Conservation (phyloP, 1,284 basidiomycete species). For the Ceratobasidium sp. region DNA sequence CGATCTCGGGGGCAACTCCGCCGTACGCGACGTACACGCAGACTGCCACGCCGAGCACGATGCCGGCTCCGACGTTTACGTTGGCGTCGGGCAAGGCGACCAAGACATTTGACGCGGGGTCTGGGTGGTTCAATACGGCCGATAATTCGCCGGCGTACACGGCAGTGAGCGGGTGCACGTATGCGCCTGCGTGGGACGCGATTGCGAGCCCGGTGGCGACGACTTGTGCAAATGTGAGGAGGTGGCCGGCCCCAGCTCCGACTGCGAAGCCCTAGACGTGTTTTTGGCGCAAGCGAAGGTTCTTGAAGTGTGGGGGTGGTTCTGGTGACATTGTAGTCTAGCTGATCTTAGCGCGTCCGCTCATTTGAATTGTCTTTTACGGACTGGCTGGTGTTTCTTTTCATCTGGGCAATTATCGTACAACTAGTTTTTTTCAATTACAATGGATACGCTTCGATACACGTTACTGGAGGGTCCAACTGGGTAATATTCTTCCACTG, state of each 20-base stretch:
- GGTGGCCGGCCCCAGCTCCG: slow-evolving; percentile 20
- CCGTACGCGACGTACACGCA: slow-evolving; percentile 59
- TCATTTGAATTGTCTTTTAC: slow-evolving; percentile 28
- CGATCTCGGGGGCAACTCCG: slow-evolving; percentile 57
- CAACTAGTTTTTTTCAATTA: slow-evolving; percentile 15
- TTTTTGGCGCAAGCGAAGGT: neutral
- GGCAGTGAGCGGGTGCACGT: slow-evolving; percentile 68
- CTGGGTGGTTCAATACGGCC: slow-evolving; percentile 68
- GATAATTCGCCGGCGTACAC: slow-evolving; percentile 60
- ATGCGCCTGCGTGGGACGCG: slow-evolving; percentile 72
- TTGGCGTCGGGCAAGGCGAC: slow-evolving; percentile 55
- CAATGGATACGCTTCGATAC: no score
- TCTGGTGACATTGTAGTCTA: slow-evolving; percentile 6
- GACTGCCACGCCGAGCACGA: slow-evolving; percentile 55
- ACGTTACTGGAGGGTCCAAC: no score
- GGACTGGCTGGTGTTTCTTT: slow-evolving; percentile 26
- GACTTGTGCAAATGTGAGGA: slow-evolving; percentile 22
- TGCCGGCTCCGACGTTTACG: slow-evolving; percentile 52
- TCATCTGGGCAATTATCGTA: slow-evolving; percentile 1
- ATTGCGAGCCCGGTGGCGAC: slow-evolving; percentile 18
- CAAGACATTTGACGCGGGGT: slow-evolving; percentile 59
- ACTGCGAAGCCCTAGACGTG: neutral
- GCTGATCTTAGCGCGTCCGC: slow-evolving; percentile 6
- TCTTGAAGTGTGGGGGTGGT: no score
- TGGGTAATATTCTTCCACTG: no score